A percentile compares a stretch with the other conserved stretches of the same genome.
These are phyloP conservation scores for Pseudoneurospora amorphoporcata DNA, from an alignment of 495 filamentous ascomycete species.

Conservation along the genomic window DNA sequence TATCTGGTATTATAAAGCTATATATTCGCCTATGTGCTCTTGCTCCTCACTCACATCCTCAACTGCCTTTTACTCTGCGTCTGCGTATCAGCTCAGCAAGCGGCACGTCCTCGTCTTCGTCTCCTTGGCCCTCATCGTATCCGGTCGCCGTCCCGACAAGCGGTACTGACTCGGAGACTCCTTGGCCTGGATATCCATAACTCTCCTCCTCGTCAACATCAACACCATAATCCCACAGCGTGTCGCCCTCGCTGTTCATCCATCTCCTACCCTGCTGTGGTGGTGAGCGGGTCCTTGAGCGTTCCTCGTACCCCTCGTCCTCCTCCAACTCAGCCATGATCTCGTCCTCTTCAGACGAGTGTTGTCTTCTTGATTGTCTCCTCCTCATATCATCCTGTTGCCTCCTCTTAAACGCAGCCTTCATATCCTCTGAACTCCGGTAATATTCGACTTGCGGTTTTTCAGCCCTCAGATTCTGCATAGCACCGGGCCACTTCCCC, in stretches of 20 bases:
- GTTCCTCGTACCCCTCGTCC: constrained; percentile 25
- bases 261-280: constrained; percentile 38
- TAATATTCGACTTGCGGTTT: constrained; percentile 5
- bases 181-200: constrained; percentile 27
- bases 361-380: constrained; percentile 34
- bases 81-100: constrained; percentile 54
- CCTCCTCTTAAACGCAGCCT: constrained; percentile 23
- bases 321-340: constrained; percentile 34
- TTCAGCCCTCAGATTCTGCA: not conserved
- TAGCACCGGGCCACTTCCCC: constrained; percentile 24
- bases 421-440: constrained; percentile 16
- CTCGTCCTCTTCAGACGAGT: constrained; percentile 24
- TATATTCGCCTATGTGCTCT: not conserved
- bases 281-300: constrained; percentile 25
- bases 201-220: constrained; percentile 74
- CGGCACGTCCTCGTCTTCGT: constrained; percentile 64
- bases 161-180: not conserved
- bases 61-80: constrained; percentile 27
- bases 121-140: not conserved
- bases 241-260: constrained; percentile 78
- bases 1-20: not conserved
- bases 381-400: constrained; percentile 38
- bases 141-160: not conserved
- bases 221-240: constrained; percentile 80
- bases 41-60: constrained; percentile 12